These are phyloP conservation scores for Russula earlei DNA, from an alignment of 768 basidiomycete species.

Conservation along the genomic window DNA sequence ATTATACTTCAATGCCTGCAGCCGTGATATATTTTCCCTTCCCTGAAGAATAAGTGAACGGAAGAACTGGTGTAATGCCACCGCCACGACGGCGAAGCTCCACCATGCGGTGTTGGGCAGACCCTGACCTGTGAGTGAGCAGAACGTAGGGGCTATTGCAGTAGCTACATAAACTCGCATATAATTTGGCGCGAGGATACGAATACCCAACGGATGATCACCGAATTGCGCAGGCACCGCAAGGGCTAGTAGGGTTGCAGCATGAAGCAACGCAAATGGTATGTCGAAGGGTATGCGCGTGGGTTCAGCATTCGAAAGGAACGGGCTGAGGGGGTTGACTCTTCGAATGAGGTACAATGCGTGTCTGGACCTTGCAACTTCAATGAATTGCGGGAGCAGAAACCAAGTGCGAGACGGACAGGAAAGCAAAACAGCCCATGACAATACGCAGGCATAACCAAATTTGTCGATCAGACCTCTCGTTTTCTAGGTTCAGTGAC, in stretches of 20 bases:
- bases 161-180: slow-evolving; percentile 29
- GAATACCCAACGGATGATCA: neutral
- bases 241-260: slow-evolving; percentile 5
- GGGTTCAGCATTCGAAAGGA: slow-evolving; percentile 28
- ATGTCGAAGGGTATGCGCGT: slow-evolving; percentile 10
- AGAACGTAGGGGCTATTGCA: slow-evolving; percentile 38
- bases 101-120: slow-evolving; percentile 15
- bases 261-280: slow-evolving; percentile 21
- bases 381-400: neutral
- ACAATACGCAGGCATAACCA: slow-evolving; percentile 30
- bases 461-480: slow-evolving; percentile 34
- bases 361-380: slow-evolving; percentile 11
- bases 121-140: slow-evolving; percentile 3
- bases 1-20: slow-evolving; percentile 46
- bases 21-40: slow-evolving; percentile 37
- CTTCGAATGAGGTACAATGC: slow-evolving; percentile 34
- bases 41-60: slow-evolving; percentile 36
- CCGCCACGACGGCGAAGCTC: slow-evolving; percentile 8
- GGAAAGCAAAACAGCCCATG: neutral
- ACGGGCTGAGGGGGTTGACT: slow-evolving; percentile 37
- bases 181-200: neutral
- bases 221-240: neutral
- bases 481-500: slow-evolving; percentile 37
- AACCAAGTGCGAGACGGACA: slow-evolving; percentile 8
- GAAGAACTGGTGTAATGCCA: slow-evolving; percentile 8